Evolutionary conservation across 2,329 filamentous ascomycete species (phyloP), one percentile per base, ranked within the genome.

Genomic region (Aureobasidium namibiae): DNA sequence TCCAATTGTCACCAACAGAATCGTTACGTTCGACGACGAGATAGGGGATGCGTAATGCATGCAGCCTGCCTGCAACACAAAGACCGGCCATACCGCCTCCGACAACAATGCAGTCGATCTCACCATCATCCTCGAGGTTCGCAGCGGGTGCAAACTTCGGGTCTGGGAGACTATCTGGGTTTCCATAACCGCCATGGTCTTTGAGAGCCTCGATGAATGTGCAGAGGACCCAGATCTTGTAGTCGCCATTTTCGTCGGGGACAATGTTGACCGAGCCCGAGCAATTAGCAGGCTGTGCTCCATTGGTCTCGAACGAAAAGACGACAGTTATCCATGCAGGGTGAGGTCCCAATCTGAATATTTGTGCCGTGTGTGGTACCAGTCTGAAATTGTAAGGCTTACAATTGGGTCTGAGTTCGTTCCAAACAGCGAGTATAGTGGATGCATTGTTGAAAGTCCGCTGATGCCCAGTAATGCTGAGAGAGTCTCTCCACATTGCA

Each of bases 401-500:
- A 33, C 70, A 66, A 6, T 68, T 56, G 13, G 64, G 66, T 4
- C 62, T 65, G 13, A 73, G 59, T 29, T 71, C 63, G 26, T 73
- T 70, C 61, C 64, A 76, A 63, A 63, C 69, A 70, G 66, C 52
- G 54, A 66, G 41, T 45, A 82, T 77, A 31, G 72, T 73, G 52
- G 75, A 63, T 48, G 69, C 66, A 13, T 77, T 76, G 62, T 79
- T 76, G n/a, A 80, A 65, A 0, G 82, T 85, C 36, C 75, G 79
- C 24, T 83, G 74, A 34, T 81, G 76, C 77, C 81, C 84, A 0
- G 79, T 78, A 10, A 85, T 65, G 7, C 73, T 77, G 3, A 85
- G 74, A 57, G 84, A 79, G 65, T 86, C 83, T 38, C 82, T 74
- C 81, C 81, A 85, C 4, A 67, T 61, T 2, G 62, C 61, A 54